A percentile compares a stretch with the other conserved stretches of the same genome.
phyloP scores from a whole-genome alignment of 2,329 filamentous ascomycete species.

The Epichloe hybrida region DNA sequence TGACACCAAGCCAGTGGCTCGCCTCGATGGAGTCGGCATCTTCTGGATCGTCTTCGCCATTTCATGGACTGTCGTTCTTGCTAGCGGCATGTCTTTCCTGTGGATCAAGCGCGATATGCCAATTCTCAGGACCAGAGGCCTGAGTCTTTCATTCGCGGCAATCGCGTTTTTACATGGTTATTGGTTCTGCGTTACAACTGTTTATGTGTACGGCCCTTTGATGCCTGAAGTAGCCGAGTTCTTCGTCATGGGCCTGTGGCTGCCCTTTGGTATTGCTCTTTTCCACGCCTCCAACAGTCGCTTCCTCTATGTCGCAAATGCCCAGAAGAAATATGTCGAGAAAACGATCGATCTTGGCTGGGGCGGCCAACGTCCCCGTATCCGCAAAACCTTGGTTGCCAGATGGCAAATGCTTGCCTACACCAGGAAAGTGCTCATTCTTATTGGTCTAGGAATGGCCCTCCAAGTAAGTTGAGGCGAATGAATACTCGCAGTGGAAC shows the following conservation, averaged over 20 bases:
- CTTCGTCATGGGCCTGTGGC: conserved; percentile 54
- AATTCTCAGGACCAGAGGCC: conserved; percentile 26
- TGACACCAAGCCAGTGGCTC: conserved; percentile 17
- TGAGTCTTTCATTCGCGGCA: conserved; percentile 26
- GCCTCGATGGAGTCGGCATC: conserved; percentile 26
- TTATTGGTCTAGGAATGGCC: conserved; percentile 39
- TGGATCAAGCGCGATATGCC: conserved; percentile 25
- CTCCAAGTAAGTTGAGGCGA: conserved; percentile 33
- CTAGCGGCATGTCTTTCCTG: conserved; percentile 27
- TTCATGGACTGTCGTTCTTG: conserved; percentile 26
- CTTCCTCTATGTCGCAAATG: conserved; percentile 43
- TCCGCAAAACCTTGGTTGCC: conserved; percentile 17
- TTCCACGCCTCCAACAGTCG: conserved; percentile 52
- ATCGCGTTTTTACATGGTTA: conserved; percentile 28
- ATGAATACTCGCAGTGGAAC: background rate
- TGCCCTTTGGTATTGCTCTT: conserved; percentile 51
- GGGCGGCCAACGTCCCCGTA: conserved; percentile 5
- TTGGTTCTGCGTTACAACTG: conserved; percentile 27
- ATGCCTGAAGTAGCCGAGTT: conserved; percentile 42
- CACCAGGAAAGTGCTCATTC: conserved; percentile 32
- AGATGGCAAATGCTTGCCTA: conserved; percentile 29
- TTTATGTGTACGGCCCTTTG: conserved; percentile 25
- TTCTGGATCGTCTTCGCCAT: conserved; percentile 26
- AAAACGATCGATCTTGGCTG: conserved; percentile 5
- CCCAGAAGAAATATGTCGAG: conserved; percentile 32